phyloP scores from a whole-genome alignment of 1,139 yeast species.

The Arxiozyma bovina region DNA sequence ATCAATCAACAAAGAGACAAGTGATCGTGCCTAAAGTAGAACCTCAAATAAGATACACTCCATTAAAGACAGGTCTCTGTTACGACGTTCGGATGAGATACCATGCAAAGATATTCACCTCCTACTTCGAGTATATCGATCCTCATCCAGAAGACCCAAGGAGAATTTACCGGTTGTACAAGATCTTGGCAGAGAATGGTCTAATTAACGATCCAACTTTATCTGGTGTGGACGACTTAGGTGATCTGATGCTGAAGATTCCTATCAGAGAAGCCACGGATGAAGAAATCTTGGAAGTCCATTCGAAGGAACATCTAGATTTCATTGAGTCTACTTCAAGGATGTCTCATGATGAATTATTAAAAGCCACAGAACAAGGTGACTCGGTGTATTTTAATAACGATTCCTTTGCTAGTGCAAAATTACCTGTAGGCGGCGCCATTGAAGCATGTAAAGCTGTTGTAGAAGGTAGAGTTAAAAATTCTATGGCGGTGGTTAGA shows the following conservation, averaged over 20 bases:
- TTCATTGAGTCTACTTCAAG: slow-evolving; percentile 67
- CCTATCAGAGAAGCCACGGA: slow-evolving; percentile 84
- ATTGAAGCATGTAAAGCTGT: slow-evolving; percentile 96
- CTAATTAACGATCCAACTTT: slow-evolving; percentile 72
- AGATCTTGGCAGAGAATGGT: slow-evolving; percentile 90
- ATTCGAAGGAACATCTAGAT: slow-evolving; percentile 68
- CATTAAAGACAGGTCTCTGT: slow-evolving; percentile 83
- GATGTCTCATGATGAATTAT: slow-evolving; percentile 69
- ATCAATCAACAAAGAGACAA: slow-evolving; percentile 22
- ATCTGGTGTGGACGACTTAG: slow-evolving; percentile 73
- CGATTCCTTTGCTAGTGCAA: slow-evolving; percentile 81
- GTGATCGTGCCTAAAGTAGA: slow-evolving; percentile 47
- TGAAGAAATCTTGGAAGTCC: slow-evolving; percentile 83
- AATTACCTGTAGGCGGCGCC: slow-evolving; percentile 91
- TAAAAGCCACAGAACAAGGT: slow-evolving; percentile 81
- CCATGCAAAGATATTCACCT: slow-evolving; percentile 89
- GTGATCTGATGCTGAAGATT: slow-evolving; percentile 76
- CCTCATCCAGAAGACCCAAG: slow-evolving; percentile 99
- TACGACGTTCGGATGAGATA: slow-evolving; percentile 97
- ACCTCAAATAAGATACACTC: slow-evolving; percentile 43
- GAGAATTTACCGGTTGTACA: slow-evolving; percentile 86
- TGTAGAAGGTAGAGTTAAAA: slow-evolving; percentile 83
- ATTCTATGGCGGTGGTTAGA: slow-evolving; percentile 87
- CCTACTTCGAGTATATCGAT: slow-evolving; percentile 87
- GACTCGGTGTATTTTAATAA: slow-evolving; percentile 94